Base-by-base conservation (phyloP, 192 early-diverging fungal genomes). In the Funneliformis geosporum region DNA sequence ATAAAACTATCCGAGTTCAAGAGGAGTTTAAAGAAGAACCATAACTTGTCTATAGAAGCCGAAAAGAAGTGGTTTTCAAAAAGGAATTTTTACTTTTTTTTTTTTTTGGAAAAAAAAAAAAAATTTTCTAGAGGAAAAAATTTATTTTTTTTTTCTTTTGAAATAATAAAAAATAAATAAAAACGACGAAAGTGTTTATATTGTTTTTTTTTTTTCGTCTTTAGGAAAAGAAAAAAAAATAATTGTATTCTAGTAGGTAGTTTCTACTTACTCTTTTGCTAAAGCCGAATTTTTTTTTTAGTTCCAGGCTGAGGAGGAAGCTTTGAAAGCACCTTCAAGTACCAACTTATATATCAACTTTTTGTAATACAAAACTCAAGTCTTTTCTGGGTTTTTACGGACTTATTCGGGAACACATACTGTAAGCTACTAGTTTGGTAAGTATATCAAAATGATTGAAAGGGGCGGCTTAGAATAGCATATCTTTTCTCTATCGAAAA, bases 181-280 rank as follows among this genome's bases (percentile, higher is more conserved):
- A 55, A 18, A 55, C 18, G 18, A 55, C 47, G 18, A 55, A 16
- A 50, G 2, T 16, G 14, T 55, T 18, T 55, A 12, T 16, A 55
- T 18, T 55, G 1, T 18, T 55, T 55, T 55, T 55, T 18, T 55
- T 16, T 18, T 55, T 55, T 55, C 18, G 47, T 55, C 47, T 55
- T 55, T 14, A 55, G 47, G 47, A 12, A 55, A 55, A 18, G 18
- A 55, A 16, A 55, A 50, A 43, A 44, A 55, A 33, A 33, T 33
- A 33, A 33, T 33, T 33, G 14, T 16, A 18, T 18, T 55, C 18
- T 64, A 64, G 27, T 28, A 64, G 12, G 27, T 18, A 59, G 27
- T 64, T 64, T 64, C 62, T 64, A 64, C 62, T 64, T 64, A 64
- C 62, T 27, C 62, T 64, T 64, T 64, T 64, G 62, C 62, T 64